These are phyloP conservation scores for Hypericum perforatum DNA, from an alignment of 345 rosid genomes.

Conservation along the genomic window DNA sequence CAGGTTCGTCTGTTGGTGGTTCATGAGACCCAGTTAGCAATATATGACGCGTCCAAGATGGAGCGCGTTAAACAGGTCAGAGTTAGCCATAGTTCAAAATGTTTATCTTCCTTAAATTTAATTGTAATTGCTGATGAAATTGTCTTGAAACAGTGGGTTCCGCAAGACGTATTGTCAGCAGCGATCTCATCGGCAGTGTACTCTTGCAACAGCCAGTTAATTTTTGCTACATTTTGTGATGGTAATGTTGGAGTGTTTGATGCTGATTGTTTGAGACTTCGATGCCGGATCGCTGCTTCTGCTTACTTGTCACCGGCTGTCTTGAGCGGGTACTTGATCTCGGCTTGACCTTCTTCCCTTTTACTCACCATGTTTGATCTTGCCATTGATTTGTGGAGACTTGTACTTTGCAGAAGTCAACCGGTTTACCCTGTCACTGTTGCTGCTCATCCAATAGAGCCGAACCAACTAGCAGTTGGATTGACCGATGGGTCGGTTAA, in stretches of 20 bases:
- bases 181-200: constrained; percentile 43
- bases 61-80: constrained; percentile 19
- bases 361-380: not conserved
- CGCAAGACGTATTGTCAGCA: constrained; percentile 35
- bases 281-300: constrained; percentile 44
- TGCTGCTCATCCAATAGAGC: constrained; percentile 54
- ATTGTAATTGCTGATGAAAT: too few relatives aligned
- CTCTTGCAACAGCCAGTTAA: constrained; percentile 36
- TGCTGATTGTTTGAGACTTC: constrained; percentile 33
- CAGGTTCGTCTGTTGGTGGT: constrained; percentile 51
- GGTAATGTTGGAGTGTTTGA: constrained; percentile 50
- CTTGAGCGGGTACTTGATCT: constrained; percentile 14
- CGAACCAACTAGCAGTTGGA: constrained; percentile 55
- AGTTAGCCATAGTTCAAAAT: too few relatives aligned
- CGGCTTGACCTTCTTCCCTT: not conserved
- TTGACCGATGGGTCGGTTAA: constrained; percentile 54
- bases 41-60: constrained; percentile 64
- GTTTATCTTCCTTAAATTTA: too few relatives aligned
- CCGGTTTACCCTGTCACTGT: constrained; percentile 35
- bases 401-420: constrained; percentile 14
- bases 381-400: not conserved
- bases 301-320: constrained; percentile 26
- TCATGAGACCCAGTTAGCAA: constrained; percentile 69
- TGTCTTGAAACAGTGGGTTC: constrained; percentile 33
- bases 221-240: constrained; percentile 38